Percentiles rank a stretch among this genome's conserved stretches.
Conservation (phyloP, 495 filamentous ascomycete genomes). For the Cercophora samala region DNA sequence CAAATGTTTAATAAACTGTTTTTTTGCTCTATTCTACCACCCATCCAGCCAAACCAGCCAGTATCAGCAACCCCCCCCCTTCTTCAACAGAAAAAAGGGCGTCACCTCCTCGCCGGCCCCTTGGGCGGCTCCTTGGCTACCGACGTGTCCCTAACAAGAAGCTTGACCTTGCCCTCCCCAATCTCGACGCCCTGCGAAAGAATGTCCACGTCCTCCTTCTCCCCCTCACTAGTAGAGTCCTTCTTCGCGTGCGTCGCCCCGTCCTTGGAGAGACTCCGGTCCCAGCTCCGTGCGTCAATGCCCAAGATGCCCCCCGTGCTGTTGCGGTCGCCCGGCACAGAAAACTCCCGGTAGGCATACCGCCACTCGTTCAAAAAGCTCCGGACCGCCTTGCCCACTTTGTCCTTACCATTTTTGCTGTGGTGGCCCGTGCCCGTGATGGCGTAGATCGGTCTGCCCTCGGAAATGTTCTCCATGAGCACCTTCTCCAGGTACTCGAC, state of each 20-base stretch:
- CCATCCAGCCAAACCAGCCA: background rate
- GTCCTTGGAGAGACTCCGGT: conserved; percentile 60
- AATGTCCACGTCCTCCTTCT: conserved; percentile 57
- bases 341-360: conserved; percentile 94
- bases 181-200: conserved; percentile 58
- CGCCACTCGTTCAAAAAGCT: conserved; percentile 92
- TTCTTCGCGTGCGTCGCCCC: conserved; percentile 39
- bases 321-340: conserved; percentile 83
- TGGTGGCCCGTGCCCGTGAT: conserved; percentile 97
- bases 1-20: background rate
- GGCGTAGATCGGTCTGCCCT: conserved; percentile 77
- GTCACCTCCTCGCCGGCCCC: conserved; percentile 36
- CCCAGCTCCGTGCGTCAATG: conserved; percentile 86
- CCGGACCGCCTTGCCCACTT: conserved; percentile 91
- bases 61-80: background rate
- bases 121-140: conserved; percentile 42
- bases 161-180: conserved; percentile 56
- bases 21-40: background rate
- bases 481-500: conserved; percentile 89
- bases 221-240: conserved; percentile 31
- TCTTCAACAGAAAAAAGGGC: background rate
- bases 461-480: conserved; percentile 73
- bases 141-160: conserved; percentile 51
- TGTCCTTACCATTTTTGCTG: conserved; percentile 98
- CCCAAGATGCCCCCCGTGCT: conserved; percentile 92